A percentile compares a stretch with the other conserved stretches of the same genome.
These are phyloP conservation scores for Jacaranda copaia DNA, from an alignment of 257 asterid species.

Conservation along the genomic window DNA sequence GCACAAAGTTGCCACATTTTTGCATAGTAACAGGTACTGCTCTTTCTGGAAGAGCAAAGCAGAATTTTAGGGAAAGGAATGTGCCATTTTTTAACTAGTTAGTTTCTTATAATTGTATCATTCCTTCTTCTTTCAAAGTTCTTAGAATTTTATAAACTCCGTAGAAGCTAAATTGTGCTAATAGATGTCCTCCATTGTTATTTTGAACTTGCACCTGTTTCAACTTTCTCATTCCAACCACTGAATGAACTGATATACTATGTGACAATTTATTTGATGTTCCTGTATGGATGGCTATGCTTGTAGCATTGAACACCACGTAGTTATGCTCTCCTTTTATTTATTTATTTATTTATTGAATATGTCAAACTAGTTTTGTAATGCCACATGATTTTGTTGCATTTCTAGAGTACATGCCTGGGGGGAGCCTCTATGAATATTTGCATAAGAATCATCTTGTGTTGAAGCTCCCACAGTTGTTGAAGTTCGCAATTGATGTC, in stretches of 20 bases:
- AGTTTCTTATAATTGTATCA: slow-evolving; percentile 26
- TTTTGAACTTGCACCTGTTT: neutral
- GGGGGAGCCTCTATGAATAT: slow-evolving; percentile 87
- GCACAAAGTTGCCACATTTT: slow-evolving; percentile 76
- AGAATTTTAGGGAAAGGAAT: slow-evolving; percentile 12
- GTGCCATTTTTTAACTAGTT: slow-evolving; percentile 25
- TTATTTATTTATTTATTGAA: neutral
- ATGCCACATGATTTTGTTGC: slow-evolving; percentile 32
- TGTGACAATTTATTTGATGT: too few species aligned
- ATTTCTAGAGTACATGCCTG: slow-evolving; percentile 79
- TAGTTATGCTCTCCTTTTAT: neutral
- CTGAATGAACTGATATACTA: too few species aligned
- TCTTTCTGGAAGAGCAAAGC: slow-evolving; percentile 30
- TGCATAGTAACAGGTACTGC: slow-evolving; percentile 85
- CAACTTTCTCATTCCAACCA: neutral
- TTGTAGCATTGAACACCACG: too few species aligned
- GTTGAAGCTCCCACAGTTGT: slow-evolving; percentile 68
- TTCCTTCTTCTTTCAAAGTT: slow-evolving; percentile 2
- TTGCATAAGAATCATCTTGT: slow-evolving; percentile 65
- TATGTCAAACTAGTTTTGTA: neutral
- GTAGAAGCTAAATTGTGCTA: slow-evolving; percentile 12
- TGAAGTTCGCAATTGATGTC: slow-evolving; percentile 83
- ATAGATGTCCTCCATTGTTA: neutral
- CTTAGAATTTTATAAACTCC: neutral
- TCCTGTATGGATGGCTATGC: too few species aligned